Conservation (phyloP, 2,329 filamentous ascomycete genomes). For the Pyrenophora seminiperda region DNA sequence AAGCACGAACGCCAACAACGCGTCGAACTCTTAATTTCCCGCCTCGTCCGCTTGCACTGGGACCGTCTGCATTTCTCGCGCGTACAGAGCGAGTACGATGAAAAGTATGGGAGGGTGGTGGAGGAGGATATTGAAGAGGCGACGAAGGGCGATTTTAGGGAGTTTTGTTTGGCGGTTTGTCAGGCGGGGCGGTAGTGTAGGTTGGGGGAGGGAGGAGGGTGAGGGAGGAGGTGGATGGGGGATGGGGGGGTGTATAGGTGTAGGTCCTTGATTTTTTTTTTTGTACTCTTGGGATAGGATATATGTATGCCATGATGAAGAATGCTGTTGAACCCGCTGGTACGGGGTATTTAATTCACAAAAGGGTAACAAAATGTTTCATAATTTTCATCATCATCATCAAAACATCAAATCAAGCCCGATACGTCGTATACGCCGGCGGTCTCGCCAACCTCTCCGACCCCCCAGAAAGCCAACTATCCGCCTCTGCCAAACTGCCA, state of each 20-base stretch:
- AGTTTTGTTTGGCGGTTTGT: slow-evolving; percentile 72
- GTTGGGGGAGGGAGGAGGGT: neutral
- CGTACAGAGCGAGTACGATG: slow-evolving; percentile 79
- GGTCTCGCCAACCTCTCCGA: neutral
- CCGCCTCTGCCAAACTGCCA: slow-evolving; percentile 2
- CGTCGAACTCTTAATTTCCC: slow-evolving; percentile 83
- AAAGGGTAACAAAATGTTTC: too few species aligned
- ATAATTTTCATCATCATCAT: too few species aligned
- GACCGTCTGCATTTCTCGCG: slow-evolving; percentile 79
- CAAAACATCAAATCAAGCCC: neutral
- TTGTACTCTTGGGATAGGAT: neutral
- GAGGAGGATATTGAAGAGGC: slow-evolving; percentile 79
- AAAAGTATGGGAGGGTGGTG: slow-evolving; percentile 75
- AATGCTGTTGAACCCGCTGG: too few species aligned
- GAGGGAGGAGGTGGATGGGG: neutral
- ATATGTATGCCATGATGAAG: too few species aligned
- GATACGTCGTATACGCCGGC: slow-evolving; percentile 3
- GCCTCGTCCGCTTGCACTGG: slow-evolving; percentile 91
- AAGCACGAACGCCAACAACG: slow-evolving; percentile 61
- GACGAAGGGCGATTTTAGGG: slow-evolving; percentile 75
- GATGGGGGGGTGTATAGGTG: too few species aligned
- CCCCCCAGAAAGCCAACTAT: slow-evolving; percentile 1
- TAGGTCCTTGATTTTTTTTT: neutral
- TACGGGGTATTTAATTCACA: too few species aligned
- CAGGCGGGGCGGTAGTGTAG: slow-evolving; percentile 31